Conservation (phyloP, 2,329 filamentous ascomycete genomes). For the Orbilia javanica region DNA sequence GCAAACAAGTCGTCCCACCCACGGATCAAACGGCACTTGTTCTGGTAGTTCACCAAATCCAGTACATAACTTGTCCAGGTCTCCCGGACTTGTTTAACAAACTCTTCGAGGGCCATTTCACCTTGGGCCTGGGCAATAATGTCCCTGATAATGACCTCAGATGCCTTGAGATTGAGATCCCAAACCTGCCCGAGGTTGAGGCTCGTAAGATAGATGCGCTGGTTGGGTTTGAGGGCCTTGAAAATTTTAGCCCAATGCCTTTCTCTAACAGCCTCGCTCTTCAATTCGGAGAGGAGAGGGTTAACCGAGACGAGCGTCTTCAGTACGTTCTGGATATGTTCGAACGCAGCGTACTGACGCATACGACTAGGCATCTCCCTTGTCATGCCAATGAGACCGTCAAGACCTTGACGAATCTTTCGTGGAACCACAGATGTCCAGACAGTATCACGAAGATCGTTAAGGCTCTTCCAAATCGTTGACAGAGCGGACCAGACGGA, state of each 20-base stretch:
- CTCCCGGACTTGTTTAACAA: constrained; percentile 90
- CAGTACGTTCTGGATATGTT: constrained; percentile 93
- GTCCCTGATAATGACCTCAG: constrained; percentile 87
- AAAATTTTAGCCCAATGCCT: constrained; percentile 98
- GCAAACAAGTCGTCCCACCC: constrained; percentile 98
- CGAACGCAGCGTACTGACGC: constrained; percentile 99
- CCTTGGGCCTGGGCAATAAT: constrained; percentile 96
- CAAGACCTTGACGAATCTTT: constrained; percentile 89
- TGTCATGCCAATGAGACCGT: constrained; percentile 94
- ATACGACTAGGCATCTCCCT: constrained; percentile 99
- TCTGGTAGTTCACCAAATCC: constrained; percentile 96
- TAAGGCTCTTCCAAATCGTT: constrained; percentile 95
- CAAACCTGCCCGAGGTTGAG: constrained; percentile 99
- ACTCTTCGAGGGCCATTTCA: constrained; percentile 98
- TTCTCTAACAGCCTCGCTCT: constrained; percentile 95
- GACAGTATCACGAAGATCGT: constrained; percentile 89
- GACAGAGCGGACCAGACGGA: constrained; percentile 97
- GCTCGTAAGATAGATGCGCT: constrained; percentile 91
- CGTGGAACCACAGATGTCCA: constrained; percentile 97
- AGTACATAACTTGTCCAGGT: constrained; percentile 96
- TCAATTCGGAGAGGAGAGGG: constrained; percentile 85
- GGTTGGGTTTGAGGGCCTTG: constrained; percentile 91
- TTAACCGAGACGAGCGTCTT: constrained; percentile 93
- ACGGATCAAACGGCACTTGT: constrained; percentile 95
- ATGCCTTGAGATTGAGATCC: constrained; percentile 91